Percentiles rank a stretch among this genome's conserved stretches.
phyloP scores from a whole-genome alignment of 768 basidiomycete genomes.

The Pulveroboletus frians region DNA sequence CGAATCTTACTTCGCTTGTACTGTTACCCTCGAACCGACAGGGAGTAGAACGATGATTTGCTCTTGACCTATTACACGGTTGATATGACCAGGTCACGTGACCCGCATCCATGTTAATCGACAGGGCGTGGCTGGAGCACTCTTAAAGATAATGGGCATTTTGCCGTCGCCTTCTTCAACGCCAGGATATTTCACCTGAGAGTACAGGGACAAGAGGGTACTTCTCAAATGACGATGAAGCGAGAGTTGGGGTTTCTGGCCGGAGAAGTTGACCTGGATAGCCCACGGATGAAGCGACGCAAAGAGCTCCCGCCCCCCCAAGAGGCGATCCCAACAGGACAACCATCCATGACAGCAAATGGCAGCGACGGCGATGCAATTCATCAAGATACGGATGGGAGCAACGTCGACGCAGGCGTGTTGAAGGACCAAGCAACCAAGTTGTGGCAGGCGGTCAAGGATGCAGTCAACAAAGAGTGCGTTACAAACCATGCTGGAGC shows the following conservation, averaged over 20 bases:
- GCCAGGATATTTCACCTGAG: slow-evolving; percentile 26
- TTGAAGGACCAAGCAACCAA: slow-evolving; percentile 65
- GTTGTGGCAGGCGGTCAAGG: slow-evolving; percentile 75
- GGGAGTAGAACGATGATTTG: no score
- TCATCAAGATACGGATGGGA: slow-evolving; percentile 18
- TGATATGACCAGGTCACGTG: slow-evolving; percentile 23
- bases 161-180: slow-evolving; percentile 26
- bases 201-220: slow-evolving; percentile 9
- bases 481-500: slow-evolving; percentile 45
- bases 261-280: slow-evolving; percentile 38
- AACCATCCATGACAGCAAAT: slow-evolving; percentile 29
- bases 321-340: slow-evolving; percentile 36
- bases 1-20: neutral
- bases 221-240: slow-evolving; percentile 41
- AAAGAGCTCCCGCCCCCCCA: slow-evolving; percentile 37
- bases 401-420: slow-evolving; percentile 21
- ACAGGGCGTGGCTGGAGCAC: slow-evolving; percentile 19
- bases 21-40: neutral
- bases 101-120: slow-evolving; percentile 18
- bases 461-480: slow-evolving; percentile 85
- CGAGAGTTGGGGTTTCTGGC: slow-evolving; percentile 42
- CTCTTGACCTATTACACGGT: no score
- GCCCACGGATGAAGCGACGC: slow-evolving; percentile 48
- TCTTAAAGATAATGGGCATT: slow-evolving; percentile 32
- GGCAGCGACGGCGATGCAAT: slow-evolving; percentile 22